These are phyloP conservation scores for Xylaria grammica DNA, from an alignment of 495 filamentous ascomycete species.

Conservation along the genomic window DNA sequence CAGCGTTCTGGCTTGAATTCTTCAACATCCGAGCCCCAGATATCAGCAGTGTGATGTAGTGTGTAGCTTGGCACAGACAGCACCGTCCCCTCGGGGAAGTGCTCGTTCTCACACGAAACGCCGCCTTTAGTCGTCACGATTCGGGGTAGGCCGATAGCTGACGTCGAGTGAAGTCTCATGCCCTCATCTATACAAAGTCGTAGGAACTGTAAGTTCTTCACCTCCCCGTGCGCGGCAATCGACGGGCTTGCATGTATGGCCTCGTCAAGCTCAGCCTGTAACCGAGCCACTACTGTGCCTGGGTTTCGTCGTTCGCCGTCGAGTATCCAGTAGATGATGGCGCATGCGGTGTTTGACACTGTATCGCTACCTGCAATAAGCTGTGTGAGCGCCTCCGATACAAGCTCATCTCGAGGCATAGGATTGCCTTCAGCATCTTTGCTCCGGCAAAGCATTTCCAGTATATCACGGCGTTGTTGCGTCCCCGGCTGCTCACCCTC, in stretches of 20 bases:
- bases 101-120: constrained; percentile 52
- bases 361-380: constrained; percentile 86
- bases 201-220: constrained; percentile 77
- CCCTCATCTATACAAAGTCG: constrained; percentile 81
- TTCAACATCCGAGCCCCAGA: constrained; percentile 82
- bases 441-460: constrained; percentile 81
- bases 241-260: constrained; percentile 63
- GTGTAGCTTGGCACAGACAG: constrained; percentile 83
- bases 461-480: constrained; percentile 69
- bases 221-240: constrained; percentile 71
- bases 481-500: constrained; percentile 50
- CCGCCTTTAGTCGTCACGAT: constrained; percentile 66
- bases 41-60: constrained; percentile 75
- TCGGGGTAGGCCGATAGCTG: constrained; percentile 81
- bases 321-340: constrained; percentile 75
- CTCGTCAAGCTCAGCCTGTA: constrained; percentile 72
- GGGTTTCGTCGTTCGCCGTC: constrained; percentile 53
- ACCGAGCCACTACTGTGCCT: constrained; percentile 64
- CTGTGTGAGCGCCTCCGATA: constrained; percentile 83
- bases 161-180: constrained; percentile 86
- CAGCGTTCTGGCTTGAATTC: constrained; percentile 78
- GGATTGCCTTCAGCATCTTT: constrained; percentile 75
- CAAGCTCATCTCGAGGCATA: constrained; percentile 74
- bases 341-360: constrained; percentile 82
- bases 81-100: constrained; percentile 72